Base-by-base conservation (phyloP, 140 eudicot genomes). In the Senecio squalidus region DNA sequence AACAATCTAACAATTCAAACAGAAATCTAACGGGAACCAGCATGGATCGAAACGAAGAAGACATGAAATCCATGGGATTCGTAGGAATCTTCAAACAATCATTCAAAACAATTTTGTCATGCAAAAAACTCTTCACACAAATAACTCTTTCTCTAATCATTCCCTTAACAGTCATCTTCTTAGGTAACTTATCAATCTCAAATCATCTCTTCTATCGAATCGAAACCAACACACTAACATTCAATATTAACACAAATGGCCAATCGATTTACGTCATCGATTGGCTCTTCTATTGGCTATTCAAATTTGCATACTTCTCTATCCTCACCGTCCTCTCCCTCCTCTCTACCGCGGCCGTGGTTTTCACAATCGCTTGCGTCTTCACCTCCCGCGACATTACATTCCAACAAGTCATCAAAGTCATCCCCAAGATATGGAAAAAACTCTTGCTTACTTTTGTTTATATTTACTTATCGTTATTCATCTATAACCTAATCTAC, bases 331-430 rank as follows among this genome's bases (percentile, higher is more conserved):
- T 66, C 27, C 57, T 82, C 73, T 78, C 85, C 48, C 85, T 82
- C 65, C 78, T 82, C 29, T 84, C 84, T 40, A 79, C 86, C 29
- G 61, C 93, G 7, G 84, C 93, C 7, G 77, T 80, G 5, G 82
- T 84, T 49, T 80, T 65, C 74, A 74, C 84, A 4, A 25, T 84
- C 20, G 82, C 86, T 28, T 73, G 51, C 36, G 36, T 67, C 1
- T 79, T 76, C 62, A 67, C 77, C 9, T 29, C 43, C 13, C 66
- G 77, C 0, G 81, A 66, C 11, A 9, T 78, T 17, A 29, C 56
- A 8, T 75, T 63, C 76, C 44, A 22, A 41, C 60, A 57, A 0
- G 76, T 78, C 49, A 67, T 78, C 52, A 60, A 73, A 66, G 78
- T 66, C 1, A 76, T 82, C 17, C 90, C 82, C 9, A 67, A 25